These are phyloP conservation scores for Amoebophrya sp. DNA, from an alignment of 169 alveolate species.

Conservation along the genomic window DNA sequence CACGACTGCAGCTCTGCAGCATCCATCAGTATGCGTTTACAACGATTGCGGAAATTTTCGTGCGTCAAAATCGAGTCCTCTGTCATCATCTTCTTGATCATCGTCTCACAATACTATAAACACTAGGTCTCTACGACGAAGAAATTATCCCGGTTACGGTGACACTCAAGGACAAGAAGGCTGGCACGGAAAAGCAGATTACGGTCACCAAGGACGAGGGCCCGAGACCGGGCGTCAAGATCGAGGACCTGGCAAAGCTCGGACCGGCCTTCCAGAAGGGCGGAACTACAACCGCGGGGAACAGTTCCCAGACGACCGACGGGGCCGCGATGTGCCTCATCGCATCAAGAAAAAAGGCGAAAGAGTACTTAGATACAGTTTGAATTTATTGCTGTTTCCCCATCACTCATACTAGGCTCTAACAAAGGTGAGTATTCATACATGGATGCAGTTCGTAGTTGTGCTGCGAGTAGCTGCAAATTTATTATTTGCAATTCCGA, in stretches of 20 bases:
- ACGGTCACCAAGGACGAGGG: conserved; percentile 59
- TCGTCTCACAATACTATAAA: not conserved
- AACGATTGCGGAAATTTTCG: too few relatives aligned
- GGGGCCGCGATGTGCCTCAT: conserved; percentile 84
- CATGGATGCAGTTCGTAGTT: too few relatives aligned
- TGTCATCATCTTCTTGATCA: too few relatives aligned
- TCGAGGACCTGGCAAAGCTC: conserved; percentile 63
- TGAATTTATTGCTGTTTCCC: too few relatives aligned
- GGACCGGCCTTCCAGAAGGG: conserved; percentile 78
- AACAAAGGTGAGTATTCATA: too few relatives aligned
- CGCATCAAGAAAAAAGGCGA: conserved; percentile 62
- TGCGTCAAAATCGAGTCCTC: too few relatives aligned
- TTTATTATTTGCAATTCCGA: too few relatives aligned
- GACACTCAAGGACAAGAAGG: conserved; percentile 51
- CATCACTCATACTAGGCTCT: too few relatives aligned
- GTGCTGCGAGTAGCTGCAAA: too few relatives aligned
- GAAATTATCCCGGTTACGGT: conserved; percentile 59
- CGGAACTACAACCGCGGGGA: conserved; percentile 88
- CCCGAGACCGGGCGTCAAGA: conserved; percentile 67
- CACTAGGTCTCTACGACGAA: conserved; percentile 44
- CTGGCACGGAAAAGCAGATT: not conserved
- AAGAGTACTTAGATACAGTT: conserved; percentile 29
- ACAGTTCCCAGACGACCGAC: conserved; percentile 81
- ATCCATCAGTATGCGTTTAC: too few relatives aligned
- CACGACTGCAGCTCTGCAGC: too few relatives aligned